Evolutionary conservation across 768 basidiomycete species (phyloP), one percentile per base, ranked within the genome.

Genomic region (Mycena olivaceomarginata): DNA sequence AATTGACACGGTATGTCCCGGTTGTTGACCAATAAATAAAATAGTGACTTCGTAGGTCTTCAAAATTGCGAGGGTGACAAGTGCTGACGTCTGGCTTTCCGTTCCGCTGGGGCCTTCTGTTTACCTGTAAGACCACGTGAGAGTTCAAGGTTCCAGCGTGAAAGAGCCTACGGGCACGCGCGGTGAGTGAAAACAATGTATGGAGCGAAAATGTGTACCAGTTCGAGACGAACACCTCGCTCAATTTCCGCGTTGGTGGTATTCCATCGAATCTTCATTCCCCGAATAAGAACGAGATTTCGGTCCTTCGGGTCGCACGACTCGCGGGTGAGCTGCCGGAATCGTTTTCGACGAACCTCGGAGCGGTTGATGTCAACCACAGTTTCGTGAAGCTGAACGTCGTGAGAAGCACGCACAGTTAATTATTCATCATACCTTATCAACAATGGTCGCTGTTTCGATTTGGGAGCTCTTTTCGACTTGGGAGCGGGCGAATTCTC

Each of bases 261-360:
- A 13, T 75, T 75, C 74, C 74, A 75, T 1, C 62, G 74, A 39
- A 75, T 68, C 9, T 16, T 7, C 67, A 75, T 75, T 2, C 74
- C 66, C 1, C 53, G 57, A 16, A 75, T 46, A 18, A 68, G 67
- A 6, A 68, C 68, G 2, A 67, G 59, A 5, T 45, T 7, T 15
- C 41, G 66, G 63, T 51, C 10, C 25, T 75, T 39, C 40, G 2
- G 0, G 40, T 51, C 59, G 41, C 66, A 68, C 3, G 43, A 8
- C 41, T 64, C 62, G 8, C 62, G 67, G 15, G 53, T 70, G 39
- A 75, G 43, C 9, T 40, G 66, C 4, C 62, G 59, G 2, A 75
- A 18, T 46, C 57, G 31, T 41, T 75, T 75, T 5, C 62, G 53
- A 4, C 67, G 67, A n/a, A 68, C 62, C 59, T 75, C 74, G 5